Base-by-base conservation (phyloP, 2,329 filamentous ascomycete species). In the Westerdykella ornata region DNA sequence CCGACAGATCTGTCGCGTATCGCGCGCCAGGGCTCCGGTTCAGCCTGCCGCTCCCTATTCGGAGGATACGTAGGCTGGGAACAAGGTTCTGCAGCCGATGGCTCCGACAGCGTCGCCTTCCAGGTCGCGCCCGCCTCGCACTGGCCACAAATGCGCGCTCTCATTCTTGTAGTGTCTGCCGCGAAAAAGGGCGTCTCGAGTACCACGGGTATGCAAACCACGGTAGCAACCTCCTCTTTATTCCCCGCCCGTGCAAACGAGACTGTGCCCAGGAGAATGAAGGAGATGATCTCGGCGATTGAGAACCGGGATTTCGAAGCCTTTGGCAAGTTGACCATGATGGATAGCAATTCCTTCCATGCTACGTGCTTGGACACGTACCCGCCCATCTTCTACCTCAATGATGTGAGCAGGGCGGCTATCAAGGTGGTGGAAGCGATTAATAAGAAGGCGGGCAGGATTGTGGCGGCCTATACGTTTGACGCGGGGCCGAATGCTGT, bases 381-480 rank as follows among this genome's bases (percentile, higher is more conserved):
- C 70, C 92, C 94, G 34, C 92, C 94, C 14, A 98, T 98, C 63
- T 96, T 95, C 70, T 98, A 98, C 74, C 82, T 98, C 76, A 98
- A 96, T 69, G 92, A 98, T 63, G 82, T 90, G 13, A 90, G 84
- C 15, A 76, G 85, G 29, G 88, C 90, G 1, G 88, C 90, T 5
- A 87, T 98, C 45, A 78, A 87, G 39, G 81, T 88, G 13, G 89
- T 96, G 20, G 88, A 98, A 71, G 77, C 82, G 53, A 86, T 97
- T 70, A 98, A 98, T 62, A 75, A 75, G 40, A 76, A 77, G 17
- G 87, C 85, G 4, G 88, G 87, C 40, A 83, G 81, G 69, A 82
- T 78, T 0, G 77, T 97, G 14, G 88, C 87, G 3, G 92, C 92
- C 3, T 98, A 98, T 68, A 98, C 92, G 0, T 98, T 97, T 59